Evolutionary conservation across 208 protist genomes (phyloP).

Genomic region (Trypanosoma rangeli): DNA sequence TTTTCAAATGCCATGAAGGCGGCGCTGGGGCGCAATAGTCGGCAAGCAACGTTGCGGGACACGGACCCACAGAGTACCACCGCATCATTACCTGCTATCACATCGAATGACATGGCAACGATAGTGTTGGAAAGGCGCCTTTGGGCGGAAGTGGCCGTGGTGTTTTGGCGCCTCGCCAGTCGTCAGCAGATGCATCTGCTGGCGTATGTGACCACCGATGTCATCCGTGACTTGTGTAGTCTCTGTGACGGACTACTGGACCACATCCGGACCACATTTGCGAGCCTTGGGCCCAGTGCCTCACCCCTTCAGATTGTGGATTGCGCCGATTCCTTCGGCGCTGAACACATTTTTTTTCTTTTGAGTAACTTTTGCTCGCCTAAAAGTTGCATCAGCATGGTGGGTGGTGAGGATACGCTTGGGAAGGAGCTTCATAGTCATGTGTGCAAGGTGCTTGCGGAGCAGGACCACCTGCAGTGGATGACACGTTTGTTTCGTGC

Average conservation of each 20-base stretch:
- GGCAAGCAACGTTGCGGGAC: not conserved
- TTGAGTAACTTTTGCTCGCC: constrained; percentile 52
- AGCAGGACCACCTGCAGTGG: constrained; percentile 31
- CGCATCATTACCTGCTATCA: not conserved
- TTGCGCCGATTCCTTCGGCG: constrained; percentile 24
- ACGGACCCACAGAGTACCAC: not conserved
- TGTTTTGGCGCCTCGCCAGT: constrained; percentile 63
- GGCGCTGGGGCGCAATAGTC: constrained; percentile 28
- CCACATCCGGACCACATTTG: constrained; percentile 42
- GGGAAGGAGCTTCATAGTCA: constrained; percentile 21
- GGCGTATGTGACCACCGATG: constrained; percentile 51
- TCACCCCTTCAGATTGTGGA: not conserved
- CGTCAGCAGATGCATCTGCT: constrained; percentile 57
- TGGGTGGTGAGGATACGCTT: constrained; percentile 24
- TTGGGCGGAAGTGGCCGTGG: constrained; percentile 66
- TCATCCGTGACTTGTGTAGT: constrained; percentile 24
- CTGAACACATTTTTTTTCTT: constrained; percentile 58
- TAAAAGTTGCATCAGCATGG: constrained; percentile 46
- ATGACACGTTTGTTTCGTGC: constrained; percentile 38
- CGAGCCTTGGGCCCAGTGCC: not conserved
- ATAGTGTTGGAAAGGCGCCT: constrained; percentile 34
- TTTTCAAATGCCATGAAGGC: constrained; percentile 52
- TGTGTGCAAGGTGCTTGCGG: constrained; percentile 20
- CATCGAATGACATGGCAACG: not conserved
- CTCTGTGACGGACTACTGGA: constrained; percentile 47